phyloP scores from a whole-genome alignment of 1,284 basidiomycete species.

The Serendipita sp. region DNA sequence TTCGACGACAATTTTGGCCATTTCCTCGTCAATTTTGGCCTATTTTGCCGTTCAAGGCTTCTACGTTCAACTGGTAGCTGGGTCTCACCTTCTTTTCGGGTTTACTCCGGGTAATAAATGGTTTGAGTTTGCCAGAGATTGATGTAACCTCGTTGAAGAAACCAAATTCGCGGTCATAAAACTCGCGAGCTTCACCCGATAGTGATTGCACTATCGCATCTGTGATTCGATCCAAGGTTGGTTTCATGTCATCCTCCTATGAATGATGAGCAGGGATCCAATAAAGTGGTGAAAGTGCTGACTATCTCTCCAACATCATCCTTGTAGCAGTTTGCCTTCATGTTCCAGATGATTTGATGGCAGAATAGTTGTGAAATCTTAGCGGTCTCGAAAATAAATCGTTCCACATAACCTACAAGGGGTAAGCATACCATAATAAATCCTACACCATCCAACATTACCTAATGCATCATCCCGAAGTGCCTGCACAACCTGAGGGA shows the following conservation, averaged over 20 bases:
- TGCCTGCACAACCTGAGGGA: slow-evolving; percentile 96
- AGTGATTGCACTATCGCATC: slow-evolving; percentile 71
- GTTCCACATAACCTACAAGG: slow-evolving; percentile 71
- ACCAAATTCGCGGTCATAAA: slow-evolving; percentile 89
- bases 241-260: slow-evolving; percentile 91
- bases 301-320: slow-evolving; percentile 80
- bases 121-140: slow-evolving; percentile 95
- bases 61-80: not conserved
- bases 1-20: slow-evolving; percentile 89
- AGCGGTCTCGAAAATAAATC: slow-evolving; percentile 94
- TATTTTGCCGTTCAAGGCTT: slow-evolving; percentile 20
- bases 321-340: slow-evolving; percentile 96
- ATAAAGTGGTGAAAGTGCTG: slow-evolving; percentile 19
- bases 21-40: slow-evolving; percentile 99
- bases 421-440: not conserved
- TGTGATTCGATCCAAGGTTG: slow-evolving; percentile 78
- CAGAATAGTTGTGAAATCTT: slow-evolving; percentile 98
- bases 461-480: slow-evolving; percentile 79
- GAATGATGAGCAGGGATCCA: slow-evolving; percentile 6
- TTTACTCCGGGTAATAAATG: slow-evolving; percentile 91
- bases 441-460: slow-evolving; percentile 22
- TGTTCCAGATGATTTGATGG: slow-evolving; percentile 99
- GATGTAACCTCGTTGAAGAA: slow-evolving; percentile 97
- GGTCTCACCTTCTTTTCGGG: slow-evolving; percentile 81
- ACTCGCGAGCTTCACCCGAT: slow-evolving; percentile 79